phyloP scores from a whole-genome alignment of 2,329 filamentous ascomycete species.

The Calonectria naviculata region DNA sequence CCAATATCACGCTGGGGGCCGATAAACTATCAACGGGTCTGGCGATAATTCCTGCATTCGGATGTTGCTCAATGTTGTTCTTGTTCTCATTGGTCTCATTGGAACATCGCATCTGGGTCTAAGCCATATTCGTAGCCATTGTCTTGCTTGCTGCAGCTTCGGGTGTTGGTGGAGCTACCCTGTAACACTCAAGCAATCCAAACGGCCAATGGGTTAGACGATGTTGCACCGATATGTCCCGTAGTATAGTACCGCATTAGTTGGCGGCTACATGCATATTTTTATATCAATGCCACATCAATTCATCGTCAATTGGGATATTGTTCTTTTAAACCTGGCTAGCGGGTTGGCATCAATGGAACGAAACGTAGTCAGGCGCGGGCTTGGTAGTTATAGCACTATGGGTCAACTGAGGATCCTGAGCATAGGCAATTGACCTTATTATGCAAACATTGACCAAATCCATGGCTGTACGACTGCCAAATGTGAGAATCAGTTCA shows the following conservation, averaged over 20 bases:
- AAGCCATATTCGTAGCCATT: background rate
- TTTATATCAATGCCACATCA: background rate
- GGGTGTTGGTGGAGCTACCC: background rate
- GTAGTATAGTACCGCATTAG: background rate
- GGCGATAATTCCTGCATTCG: background rate
- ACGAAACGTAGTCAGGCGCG: no score
- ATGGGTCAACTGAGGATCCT: no score
- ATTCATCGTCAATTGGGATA: background rate
- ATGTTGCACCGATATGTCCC: no score
- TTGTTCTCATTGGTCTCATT: background rate
- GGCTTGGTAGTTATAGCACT: no score
- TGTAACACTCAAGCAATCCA: background rate
- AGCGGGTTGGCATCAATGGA: no score
- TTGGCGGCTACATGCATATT: no score
- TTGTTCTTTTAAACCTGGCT: no score
- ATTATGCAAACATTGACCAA: no score
- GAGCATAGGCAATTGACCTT: no score
- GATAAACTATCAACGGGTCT: background rate
- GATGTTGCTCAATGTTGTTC: background rate
- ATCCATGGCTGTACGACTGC: no score
- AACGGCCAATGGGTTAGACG: no score
- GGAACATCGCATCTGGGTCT: background rate
- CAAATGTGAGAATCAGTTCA: background rate
- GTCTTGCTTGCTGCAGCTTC: background rate
- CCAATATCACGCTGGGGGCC: background rate